Percentiles rank a stretch among this genome's conserved stretches.
phyloP scores from a whole-genome alignment of 163 green algal species.

The Botryococcus braunii region DNA sequence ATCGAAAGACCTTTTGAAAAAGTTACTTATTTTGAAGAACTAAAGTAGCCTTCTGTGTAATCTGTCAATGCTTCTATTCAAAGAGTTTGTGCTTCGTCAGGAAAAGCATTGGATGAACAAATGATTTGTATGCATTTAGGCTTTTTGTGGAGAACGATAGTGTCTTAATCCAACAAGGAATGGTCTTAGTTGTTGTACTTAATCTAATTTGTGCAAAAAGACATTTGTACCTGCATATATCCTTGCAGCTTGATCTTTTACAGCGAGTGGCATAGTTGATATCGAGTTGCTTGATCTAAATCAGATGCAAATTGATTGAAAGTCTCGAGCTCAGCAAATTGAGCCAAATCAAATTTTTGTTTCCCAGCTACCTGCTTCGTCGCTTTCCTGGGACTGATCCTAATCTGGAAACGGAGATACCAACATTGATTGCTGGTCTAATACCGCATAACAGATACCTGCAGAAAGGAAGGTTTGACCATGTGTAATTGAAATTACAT shows the following conservation, averaged over 20 bases:
- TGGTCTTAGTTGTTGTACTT: slow-evolving; percentile 29
- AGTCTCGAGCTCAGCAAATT: slow-evolving; percentile 9
- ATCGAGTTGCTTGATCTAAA: slow-evolving; percentile 11
- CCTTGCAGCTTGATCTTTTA: slow-evolving; percentile 31
- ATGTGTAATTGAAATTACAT: too few species aligned
- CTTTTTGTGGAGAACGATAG: slow-evolving; percentile 30
- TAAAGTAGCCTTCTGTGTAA: slow-evolving; percentile 33
- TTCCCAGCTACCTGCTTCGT: neutral
- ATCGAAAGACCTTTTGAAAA: too few species aligned
- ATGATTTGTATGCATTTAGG: slow-evolving; percentile 38
- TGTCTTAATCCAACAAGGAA: slow-evolving; percentile 39
- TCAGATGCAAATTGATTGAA: slow-evolving; percentile 12
- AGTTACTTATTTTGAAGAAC: too few species aligned
- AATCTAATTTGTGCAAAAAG: slow-evolving; percentile 37
- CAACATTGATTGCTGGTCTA: too few species aligned
- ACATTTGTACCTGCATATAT: slow-evolving; percentile 39
- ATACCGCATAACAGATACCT: too few species aligned
- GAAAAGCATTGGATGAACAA: slow-evolving; percentile 33
- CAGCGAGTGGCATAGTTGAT: slow-evolving; percentile 21
- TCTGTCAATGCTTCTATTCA: slow-evolving; percentile 40
- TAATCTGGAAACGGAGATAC: too few species aligned
- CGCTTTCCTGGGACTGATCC: too few species aligned
- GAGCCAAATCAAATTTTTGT: neutral
- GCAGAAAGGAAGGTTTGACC: too few species aligned
- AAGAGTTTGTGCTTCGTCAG: slow-evolving; percentile 33